phyloP scores from a whole-genome alignment of 305 asterid genomes.

The Ilex paraguariensis region DNA sequence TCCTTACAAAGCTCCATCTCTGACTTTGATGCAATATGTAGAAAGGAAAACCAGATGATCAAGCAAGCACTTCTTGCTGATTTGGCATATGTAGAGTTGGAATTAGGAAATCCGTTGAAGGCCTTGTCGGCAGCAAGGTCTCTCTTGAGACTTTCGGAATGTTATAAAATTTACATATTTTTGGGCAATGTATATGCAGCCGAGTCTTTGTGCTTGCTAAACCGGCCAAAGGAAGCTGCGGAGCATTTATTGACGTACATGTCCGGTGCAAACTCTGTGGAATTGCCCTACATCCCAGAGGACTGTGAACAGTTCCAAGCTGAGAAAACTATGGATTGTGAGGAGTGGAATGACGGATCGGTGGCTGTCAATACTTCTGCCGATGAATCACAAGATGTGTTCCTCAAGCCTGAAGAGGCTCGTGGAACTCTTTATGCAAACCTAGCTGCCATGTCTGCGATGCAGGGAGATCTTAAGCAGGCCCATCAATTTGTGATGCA shows the following conservation, averaged over 20 bases:
- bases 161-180: slow-evolving; percentile 54
- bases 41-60: slow-evolving; percentile 62
- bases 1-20: slow-evolving; percentile 35
- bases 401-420: slow-evolving; percentile 80
- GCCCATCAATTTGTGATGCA: slow-evolving; percentile 43
- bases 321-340: slow-evolving; percentile 52
- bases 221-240: slow-evolving; percentile 77
- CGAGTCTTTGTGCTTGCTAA: slow-evolving; percentile 79
- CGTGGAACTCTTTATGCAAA: slow-evolving; percentile 63
- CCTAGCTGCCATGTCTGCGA: slow-evolving; percentile 57
- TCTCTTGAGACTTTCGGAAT: slow-evolving; percentile 51
- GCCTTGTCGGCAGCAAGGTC: slow-evolving; percentile 63
- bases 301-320: slow-evolving; percentile 66
- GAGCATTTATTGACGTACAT: slow-evolving; percentile 50
- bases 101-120: slow-evolving; percentile 63
- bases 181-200: slow-evolving; percentile 73
- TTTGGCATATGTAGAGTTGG: slow-evolving; percentile 79
- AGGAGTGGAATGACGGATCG: slow-evolving; percentile 48
- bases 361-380: slow-evolving; percentile 16
- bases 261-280: slow-evolving; percentile 40
- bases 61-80: slow-evolving; percentile 78
- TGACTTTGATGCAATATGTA: slow-evolving; percentile 42
- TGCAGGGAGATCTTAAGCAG: slow-evolving; percentile 60
- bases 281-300: slow-evolving; percentile 58
- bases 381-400: slow-evolving; percentile 39